These are phyloP conservation scores for Ustilago crameri DNA, from an alignment of 1,284 basidiomycete species.

Conservation along the genomic window DNA sequence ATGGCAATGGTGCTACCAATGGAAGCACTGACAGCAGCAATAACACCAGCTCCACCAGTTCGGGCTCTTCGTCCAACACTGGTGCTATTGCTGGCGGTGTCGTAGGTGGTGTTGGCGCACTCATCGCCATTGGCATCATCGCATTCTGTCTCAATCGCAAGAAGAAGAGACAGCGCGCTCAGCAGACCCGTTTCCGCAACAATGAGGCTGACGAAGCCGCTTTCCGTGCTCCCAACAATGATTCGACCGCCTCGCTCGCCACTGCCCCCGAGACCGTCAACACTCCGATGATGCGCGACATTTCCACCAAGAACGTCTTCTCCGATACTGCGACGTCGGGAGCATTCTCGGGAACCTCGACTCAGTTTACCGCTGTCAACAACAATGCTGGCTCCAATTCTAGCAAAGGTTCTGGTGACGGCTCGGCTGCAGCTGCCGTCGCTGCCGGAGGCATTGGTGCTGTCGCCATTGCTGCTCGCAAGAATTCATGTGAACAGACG, in stretches of 20 bases:
- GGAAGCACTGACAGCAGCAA: constrained; percentile 4
- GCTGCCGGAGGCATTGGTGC: constrained; percentile 41
- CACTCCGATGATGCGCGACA: constrained; percentile 53
- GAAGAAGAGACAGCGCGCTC: constrained; percentile 38
- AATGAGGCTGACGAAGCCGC: constrained; percentile 47
- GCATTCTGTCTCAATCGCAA: constrained; percentile 43
- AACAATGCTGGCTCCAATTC: constrained; percentile 8
- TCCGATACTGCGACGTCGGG: constrained; percentile 35
- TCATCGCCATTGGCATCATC: constrained; percentile 26
- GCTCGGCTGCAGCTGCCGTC: constrained; percentile 21
- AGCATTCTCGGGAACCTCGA: constrained; percentile 28
- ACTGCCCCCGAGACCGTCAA: constrained; percentile 44
- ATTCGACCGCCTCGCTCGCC: constrained; percentile 46
- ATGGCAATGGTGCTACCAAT: neutral
- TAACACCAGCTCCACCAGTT: constrained; percentile 18
- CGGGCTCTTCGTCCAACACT: constrained; percentile 35
- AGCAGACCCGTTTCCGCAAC: constrained; percentile 34
- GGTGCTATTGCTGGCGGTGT: constrained; percentile 55
- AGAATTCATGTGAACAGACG: constrained; percentile 41
- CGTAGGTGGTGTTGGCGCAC: constrained; percentile 42
- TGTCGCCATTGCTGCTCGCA: constrained; percentile 42
- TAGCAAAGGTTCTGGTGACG: constrained; percentile 5
- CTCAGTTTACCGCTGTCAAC: constrained; percentile 18
- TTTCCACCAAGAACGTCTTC: constrained; percentile 48
- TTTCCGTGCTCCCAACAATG: constrained; percentile 50